Conservation (phyloP, 495 filamentous ascomycete genomes). For the Penicillium tannophilum region DNA sequence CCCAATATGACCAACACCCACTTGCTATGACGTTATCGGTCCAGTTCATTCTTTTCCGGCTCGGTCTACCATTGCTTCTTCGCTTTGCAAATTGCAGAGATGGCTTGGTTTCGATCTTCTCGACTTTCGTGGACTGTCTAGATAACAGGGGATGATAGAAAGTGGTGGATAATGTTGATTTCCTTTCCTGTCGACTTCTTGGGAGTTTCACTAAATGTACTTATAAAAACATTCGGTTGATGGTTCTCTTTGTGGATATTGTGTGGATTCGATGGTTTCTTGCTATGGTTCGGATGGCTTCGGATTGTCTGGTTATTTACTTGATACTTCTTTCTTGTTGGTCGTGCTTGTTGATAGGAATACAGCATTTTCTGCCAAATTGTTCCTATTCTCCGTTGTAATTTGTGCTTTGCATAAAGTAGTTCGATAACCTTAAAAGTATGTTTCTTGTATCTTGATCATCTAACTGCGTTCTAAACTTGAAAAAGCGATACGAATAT, state of each 20-base stretch:
- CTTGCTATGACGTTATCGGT: conserved; percentile 15
- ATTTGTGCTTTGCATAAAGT: neutral
- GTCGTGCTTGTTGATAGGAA: conserved; percentile 21
- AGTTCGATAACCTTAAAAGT: too few relatives aligned
- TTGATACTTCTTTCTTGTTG: conserved; percentile 14
- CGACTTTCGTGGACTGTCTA: conserved; percentile 19
- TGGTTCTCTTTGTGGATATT: conserved; percentile 13
- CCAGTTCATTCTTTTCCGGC: conserved; percentile 23
- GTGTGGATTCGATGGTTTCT: conserved; percentile 8
- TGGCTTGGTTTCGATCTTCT: neutral
- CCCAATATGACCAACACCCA: conserved; percentile 10
- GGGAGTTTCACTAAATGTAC: conserved; percentile 2
- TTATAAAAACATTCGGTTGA: conserved; percentile 17
- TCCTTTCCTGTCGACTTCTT: conserved; percentile 19
- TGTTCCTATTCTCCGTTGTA: neutral
- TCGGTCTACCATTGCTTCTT: neutral
- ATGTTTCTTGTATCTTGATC: too few relatives aligned
- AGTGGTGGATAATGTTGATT: conserved; percentile 6
- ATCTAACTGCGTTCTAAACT: too few relatives aligned
- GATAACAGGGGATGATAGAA: conserved; percentile 13
- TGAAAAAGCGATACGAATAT: too few relatives aligned
- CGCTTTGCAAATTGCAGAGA: neutral
- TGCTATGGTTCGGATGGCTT: neutral
- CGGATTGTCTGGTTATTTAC: conserved; percentile 4
- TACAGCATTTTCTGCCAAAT: conserved; percentile 8